Base-by-base conservation (phyloP, 768 basidiomycete species). In the Pleurotus citrinopileatus region DNA sequence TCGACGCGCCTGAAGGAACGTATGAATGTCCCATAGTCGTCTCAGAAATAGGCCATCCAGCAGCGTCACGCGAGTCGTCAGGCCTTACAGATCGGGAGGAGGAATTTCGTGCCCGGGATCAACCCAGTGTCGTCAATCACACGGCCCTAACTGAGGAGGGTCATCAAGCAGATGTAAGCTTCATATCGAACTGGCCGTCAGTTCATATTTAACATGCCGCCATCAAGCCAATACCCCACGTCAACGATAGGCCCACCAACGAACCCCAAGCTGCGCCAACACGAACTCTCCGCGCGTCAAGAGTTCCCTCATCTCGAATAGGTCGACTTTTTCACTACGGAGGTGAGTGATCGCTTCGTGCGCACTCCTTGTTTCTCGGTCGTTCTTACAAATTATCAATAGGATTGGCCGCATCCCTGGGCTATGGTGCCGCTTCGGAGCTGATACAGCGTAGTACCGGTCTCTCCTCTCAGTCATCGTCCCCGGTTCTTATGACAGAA, bases 301-400 rank as follows among this genome's bases (percentile, higher is more conserved):
- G 82, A 66, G 94, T 98, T 0, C 96, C 96, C 13, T 91, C 93
- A 0, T 96, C 94, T 0, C 80, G 87, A 9, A 75, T 98, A 7
- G 95, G 93, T 3, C 80, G 95, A 13, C 65, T 98, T 6, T 91
- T 98, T 60, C 96, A 98, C 60, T 98, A 98, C 55, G 96, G 96
- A 61, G 91, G 95, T 88, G 63, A 42, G 62, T 22, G 29, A n/a
- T 6, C 29, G 32, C 38, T 27, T 3, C 38, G 0, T 32, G n/a
- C 2, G 17, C 19, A 4, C 53, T 50, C 53, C 19, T 38, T 22
- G 22, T 17, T 9, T 32, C 15, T 25, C n/a, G 15, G 20, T 25
- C 12, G 10, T 8, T 34, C 25, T 42, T 38, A 17, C n/a, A n/a
- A 32, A 38, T 43, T 47, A 22, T 51, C 19, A 23, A 29, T 29